Conservation (phyloP, 345 rosid genomes). For the Aquilaria malaccensis region DNA sequence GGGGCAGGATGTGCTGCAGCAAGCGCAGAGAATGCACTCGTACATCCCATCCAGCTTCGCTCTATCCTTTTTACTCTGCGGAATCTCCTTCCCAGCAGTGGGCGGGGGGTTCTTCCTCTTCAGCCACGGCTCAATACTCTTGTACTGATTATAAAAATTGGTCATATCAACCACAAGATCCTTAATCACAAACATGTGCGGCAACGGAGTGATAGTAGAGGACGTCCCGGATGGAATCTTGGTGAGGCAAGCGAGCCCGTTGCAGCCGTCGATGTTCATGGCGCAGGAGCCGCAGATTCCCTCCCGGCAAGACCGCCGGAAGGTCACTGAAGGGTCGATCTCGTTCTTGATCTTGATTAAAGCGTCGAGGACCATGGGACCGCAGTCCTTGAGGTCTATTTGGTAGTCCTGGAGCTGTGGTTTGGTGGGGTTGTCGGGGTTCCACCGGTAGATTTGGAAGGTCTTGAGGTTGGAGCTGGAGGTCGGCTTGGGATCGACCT, state of each 20-base stretch:
- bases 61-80: constrained; percentile 86
- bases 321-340: constrained; percentile 85
- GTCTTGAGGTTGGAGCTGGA: constrained; percentile 37
- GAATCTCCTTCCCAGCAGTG: constrained; percentile 68
- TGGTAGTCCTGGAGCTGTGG: constrained; percentile 62
- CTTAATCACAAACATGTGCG: constrained; percentile 94
- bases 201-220: constrained; percentile 66
- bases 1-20: constrained; percentile 94
- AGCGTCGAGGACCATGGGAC: constrained; percentile 97
- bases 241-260: constrained; percentile 92
- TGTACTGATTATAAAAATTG: constrained; percentile 90
- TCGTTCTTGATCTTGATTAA: constrained; percentile 96
- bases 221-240: constrained; percentile 44
- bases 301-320: constrained; percentile 95
- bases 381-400: constrained; percentile 83
- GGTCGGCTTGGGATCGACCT: constrained; percentile 30
- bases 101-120: constrained; percentile 79
- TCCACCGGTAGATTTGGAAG: constrained; percentile 94
- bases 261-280: constrained; percentile 94
- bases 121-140: constrained; percentile 98
- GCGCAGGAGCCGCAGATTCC: constrained; percentile 98
- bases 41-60: constrained; percentile 97
- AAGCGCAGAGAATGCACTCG: constrained; percentile 91
- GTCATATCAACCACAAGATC: constrained; percentile 98
- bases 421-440: constrained; percentile 68